phyloP scores from a whole-genome alignment of 2,329 filamentous ascomycete species.

The Penicillium nordicum region DNA sequence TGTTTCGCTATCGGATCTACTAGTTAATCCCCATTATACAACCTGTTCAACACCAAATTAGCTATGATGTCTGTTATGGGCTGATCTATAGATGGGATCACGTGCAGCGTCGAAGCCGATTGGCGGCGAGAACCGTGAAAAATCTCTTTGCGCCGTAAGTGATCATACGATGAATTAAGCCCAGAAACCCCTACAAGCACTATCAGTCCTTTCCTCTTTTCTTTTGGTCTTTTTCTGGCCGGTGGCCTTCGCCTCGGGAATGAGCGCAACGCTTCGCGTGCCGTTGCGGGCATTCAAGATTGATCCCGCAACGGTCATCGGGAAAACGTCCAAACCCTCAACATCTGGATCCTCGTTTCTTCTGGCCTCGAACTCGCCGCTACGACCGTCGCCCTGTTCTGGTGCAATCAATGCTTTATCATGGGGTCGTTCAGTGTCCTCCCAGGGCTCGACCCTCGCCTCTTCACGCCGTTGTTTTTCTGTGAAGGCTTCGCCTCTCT shows the following conservation, averaged over 20 bases:
- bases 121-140: constrained; percentile 27
- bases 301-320: constrained; percentile 29
- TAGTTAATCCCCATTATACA: neutral
- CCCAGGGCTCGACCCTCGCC: neutral
- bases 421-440: neutral
- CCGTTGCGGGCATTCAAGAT: constrained; percentile 32
- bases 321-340: constrained; percentile 22
- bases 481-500: constrained; percentile 15
- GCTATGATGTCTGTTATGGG: constrained; percentile 12
- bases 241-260: constrained; percentile 24
- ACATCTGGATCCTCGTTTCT: constrained; percentile 9
- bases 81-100: constrained; percentile 20
- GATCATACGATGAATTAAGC: constrained; percentile 15
- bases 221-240: constrained; percentile 1
- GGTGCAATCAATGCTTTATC: neutral
- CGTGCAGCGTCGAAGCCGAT: constrained; percentile 23
- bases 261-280: constrained; percentile 34
- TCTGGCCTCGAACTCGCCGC: neutral
- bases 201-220: neutral
- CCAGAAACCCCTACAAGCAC: neutral
- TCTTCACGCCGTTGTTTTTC: constrained; percentile 17
- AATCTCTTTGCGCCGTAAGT: constrained; percentile 13
- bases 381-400: neutral
- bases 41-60: neutral
- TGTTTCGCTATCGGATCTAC: neutral